Evolutionary conservation across 2,329 filamentous ascomycete species (phyloP), one percentile per base, ranked within the genome.

Genomic region (Truncatella angustata): DNA sequence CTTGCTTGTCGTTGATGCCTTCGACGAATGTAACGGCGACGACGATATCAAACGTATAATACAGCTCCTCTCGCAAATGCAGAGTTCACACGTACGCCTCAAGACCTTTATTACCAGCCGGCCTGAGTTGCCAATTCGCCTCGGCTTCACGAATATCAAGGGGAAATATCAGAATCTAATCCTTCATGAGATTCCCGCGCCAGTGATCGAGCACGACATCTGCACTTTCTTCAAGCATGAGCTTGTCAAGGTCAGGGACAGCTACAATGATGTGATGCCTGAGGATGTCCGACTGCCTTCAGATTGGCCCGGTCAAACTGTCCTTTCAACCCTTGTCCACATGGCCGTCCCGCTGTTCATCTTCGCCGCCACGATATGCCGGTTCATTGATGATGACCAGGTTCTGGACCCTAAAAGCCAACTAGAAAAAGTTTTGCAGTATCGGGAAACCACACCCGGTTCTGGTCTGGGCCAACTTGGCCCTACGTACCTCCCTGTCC

Each of bases 91-190:
- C 26, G 26, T 58, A 14, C 48, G 42, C 21, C 40, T 73, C 6
- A 65, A 61, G 44, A 49, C 72, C 2, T 73, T 77, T 24, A 16
- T 77, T 0, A 77, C 73, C 0, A 77, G 73, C 39, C 62, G 74
- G 10, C 74, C 73, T 0, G 69, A 77, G 20, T 49, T 72, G 1
- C 64, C 66, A 0, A 64, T 75, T 20, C 66, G 69, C 0, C 57
- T 70, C 11, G 66, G 69, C 0, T 76, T 78, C 34, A 50, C 50
- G 0, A 9, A 57, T 1, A 58, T 71, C 4, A 12, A 57, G 3
- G 63, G 60, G 34, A 62, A 32, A 1, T 66, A 63, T 51, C 59
- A 67, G 44, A 58, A 64, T 39, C 26, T 74, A 1, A 49, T 64
- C 2, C 66, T 77, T 3, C 70, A 77, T 18, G 56, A 73, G 6